A percentile compares a stretch with the other conserved stretches of the same genome.
Conservation (phyloP, 305 asterid species). For the Lippia alba region DNA sequence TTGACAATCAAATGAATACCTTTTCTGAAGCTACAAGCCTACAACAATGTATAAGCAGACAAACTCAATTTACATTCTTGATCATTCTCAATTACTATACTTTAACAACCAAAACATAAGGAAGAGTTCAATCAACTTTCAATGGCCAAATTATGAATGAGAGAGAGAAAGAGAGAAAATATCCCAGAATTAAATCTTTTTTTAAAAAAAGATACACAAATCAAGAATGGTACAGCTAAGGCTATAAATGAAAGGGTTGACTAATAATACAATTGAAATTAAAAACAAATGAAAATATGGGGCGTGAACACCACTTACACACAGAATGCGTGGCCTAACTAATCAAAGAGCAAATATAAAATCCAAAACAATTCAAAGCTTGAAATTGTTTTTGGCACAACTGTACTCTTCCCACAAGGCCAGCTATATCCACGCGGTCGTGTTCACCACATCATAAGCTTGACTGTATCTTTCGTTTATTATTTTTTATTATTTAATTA, state of each 20-base stretch:
- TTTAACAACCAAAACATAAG: not conserved
- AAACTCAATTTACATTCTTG: not conserved
- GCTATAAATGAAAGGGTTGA: conserved; percentile 15
- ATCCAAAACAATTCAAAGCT: conserved; percentile 4
- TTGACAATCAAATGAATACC: conserved; percentile 1
- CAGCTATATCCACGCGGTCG: conserved; percentile 43
- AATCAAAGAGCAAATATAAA: conserved; percentile 3
- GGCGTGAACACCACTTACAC: conserved; percentile 12
- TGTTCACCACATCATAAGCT: conserved; percentile 34
- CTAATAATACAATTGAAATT: conserved; percentile 9
- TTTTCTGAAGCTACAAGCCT: conserved; percentile 18
- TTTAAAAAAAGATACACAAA: not conserved
- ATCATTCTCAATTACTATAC: not conserved
- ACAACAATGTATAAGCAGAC: conserved; percentile 4
- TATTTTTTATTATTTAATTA: not conserved
- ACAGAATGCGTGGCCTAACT: conserved; percentile 8
- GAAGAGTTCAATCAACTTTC: not conserved
- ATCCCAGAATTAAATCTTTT: no score
- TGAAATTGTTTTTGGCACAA: conserved; percentile 30
- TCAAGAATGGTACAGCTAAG: not conserved
- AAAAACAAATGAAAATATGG: not conserved
- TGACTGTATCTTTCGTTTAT: conserved; percentile 13
- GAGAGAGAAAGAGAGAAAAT: not conserved
- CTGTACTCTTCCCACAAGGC: conserved; percentile 37
- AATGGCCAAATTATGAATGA: not conserved